phyloP scores from a whole-genome alignment of 352 stramenopile species.

The Poterioochromonas sp. region DNA sequence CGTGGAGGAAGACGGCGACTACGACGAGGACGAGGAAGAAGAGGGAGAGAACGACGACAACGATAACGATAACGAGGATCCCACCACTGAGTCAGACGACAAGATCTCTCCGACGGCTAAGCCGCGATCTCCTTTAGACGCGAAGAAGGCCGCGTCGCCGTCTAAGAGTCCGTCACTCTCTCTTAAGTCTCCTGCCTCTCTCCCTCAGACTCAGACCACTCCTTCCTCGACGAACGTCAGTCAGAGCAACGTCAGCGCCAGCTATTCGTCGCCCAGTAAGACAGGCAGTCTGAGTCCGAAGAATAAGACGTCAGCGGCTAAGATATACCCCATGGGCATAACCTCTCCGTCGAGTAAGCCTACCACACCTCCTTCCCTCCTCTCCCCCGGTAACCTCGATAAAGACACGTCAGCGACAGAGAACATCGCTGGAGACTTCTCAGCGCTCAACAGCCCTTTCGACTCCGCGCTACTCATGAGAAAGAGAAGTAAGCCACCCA shows the following conservation, averaged over 20 bases:
- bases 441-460: neutral
- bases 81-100: conserved; percentile 10
- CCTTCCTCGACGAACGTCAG: neutral
- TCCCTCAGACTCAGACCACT: neutral
- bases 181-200: neutral
- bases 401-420: neutral
- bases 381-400: neutral
- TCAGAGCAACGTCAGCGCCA: neutral
- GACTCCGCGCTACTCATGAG: neutral
- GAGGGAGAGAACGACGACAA: conserved; percentile 30
- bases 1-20: neutral
- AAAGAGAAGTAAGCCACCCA: too few species aligned
- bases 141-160: neutral
- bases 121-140: too few species aligned
- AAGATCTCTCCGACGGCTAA: too few species aligned
- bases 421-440: neutral
- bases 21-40: conserved; percentile 31
- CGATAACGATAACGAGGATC: conserved; percentile 15
- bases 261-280: neutral
- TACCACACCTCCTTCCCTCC: too few species aligned
- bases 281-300: neutral
- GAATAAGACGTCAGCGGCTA: neutral
- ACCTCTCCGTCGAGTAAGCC: neutral
- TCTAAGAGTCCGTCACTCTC: neutral
- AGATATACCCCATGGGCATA: neutral